Conservation (phyloP, 2,329 filamentous ascomycete genomes). For the Neonectria faginata region DNA sequence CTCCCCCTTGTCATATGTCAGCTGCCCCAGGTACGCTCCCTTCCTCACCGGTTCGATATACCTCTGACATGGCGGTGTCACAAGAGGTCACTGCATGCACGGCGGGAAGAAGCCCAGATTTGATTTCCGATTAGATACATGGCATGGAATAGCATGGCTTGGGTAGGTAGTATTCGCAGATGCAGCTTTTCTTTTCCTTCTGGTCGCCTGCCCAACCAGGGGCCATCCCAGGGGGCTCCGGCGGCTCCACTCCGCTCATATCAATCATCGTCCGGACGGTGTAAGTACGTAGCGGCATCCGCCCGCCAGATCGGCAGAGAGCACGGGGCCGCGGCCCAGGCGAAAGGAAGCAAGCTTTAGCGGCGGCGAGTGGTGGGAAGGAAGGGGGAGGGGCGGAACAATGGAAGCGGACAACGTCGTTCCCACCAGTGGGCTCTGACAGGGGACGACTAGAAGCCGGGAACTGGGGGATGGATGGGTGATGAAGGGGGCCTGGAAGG, state of each 20-base stretch:
- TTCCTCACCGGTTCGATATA: background rate
- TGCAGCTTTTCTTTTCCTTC: slow-evolving; percentile 4
- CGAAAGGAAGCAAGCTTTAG: slow-evolving; percentile 10
- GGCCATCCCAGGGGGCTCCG: slow-evolving; percentile 9
- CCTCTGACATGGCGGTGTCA: background rate
- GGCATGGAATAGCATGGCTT: background rate
- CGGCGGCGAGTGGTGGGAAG: slow-evolving; percentile 32
- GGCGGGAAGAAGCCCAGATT: slow-evolving; percentile 1
- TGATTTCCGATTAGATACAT: background rate
- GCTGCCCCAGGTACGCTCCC: background rate
- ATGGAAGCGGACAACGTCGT: slow-evolving; percentile 34
- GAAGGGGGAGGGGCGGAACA: background rate
- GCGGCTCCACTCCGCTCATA: slow-evolving; percentile 19
- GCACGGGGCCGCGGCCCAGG: slow-evolving; percentile 41
- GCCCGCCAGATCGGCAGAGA: slow-evolving; percentile 45
- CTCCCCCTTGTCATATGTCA: background rate
- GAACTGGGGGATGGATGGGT: slow-evolving; percentile 15
- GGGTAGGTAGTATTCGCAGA: background rate
- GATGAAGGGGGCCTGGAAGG: background rate
- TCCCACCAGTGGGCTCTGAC: slow-evolving; percentile 39
- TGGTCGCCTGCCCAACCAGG: slow-evolving; percentile 13
- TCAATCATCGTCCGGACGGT: slow-evolving; percentile 14
- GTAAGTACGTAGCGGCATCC: slow-evolving; percentile 26
- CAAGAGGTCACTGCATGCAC: background rate
- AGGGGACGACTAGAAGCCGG: slow-evolving; percentile 18